phyloP scores from a whole-genome alignment of 495 filamentous ascomycete genomes.

The Aspergillus cristatus region DNA sequence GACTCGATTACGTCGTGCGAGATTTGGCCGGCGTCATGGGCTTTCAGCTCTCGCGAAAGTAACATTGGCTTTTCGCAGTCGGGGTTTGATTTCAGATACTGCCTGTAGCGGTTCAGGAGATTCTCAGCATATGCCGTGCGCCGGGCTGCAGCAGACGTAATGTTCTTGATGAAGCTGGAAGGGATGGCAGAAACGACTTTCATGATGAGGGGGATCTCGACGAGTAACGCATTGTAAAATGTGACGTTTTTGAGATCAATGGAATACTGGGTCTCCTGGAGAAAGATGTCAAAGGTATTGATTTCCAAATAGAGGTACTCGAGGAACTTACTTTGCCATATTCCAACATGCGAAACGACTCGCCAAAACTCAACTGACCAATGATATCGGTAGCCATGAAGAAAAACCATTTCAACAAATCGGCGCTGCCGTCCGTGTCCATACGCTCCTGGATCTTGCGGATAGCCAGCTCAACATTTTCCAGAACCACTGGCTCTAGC shows the following conservation, averaged over 20 bases:
- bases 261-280: too few relatives aligned
- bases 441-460: slow-evolving; percentile 25
- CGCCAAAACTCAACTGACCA: slow-evolving; percentile 47
- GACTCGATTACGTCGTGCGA: slow-evolving; percentile 26
- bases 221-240: too few relatives aligned
- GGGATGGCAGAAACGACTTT: too few relatives aligned
- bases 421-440: slow-evolving; percentile 18
- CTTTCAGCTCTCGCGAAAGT: too few relatives aligned
- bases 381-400: slow-evolving; percentile 51
- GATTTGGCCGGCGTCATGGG: slow-evolving; percentile 29
- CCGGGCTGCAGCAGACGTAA: too few relatives aligned
- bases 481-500: slow-evolving; percentile 21
- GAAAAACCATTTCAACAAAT: slow-evolving; percentile 49
- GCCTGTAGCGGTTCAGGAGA: too few relatives aligned
- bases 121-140: too few relatives aligned
- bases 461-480: slow-evolving; percentile 21
- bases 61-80: slow-evolving; percentile 28
- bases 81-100: slow-evolving; percentile 17
- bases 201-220: too few relatives aligned
- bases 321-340: slow-evolving; percentile 26
- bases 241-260: too few relatives aligned
- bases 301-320: slow-evolving; percentile 8
- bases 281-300: slow-evolving; percentile 33
- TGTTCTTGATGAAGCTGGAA: too few relatives aligned
- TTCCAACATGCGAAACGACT: slow-evolving; percentile 47